Percentiles rank a stretch among this genome's conserved stretches.
Evolutionary conservation across 2,329 filamentous ascomycete genomes (phyloP).

Genomic region (Thermothelomyces thermophilus): DNA sequence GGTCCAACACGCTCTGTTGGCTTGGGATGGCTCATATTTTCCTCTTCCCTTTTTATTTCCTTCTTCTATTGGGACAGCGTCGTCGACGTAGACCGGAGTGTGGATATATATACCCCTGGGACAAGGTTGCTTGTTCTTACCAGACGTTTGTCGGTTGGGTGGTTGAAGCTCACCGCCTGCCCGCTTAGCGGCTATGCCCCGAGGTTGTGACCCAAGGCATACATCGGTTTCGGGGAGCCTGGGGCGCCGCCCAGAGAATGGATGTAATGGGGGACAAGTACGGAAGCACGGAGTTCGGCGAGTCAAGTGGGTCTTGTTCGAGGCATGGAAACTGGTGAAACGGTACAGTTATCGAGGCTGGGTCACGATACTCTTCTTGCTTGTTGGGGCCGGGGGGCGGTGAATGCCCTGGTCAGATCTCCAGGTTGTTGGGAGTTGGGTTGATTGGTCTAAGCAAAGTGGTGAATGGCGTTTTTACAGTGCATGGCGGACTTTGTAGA

Average conservation of each 20-base stretch:
- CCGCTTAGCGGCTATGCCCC: no score
- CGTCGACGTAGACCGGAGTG: neutral
- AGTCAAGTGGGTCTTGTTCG: neutral
- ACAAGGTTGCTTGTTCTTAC: neutral
- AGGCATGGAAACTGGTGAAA: neutral
- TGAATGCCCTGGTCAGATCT: neutral
- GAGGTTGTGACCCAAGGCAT: no score
- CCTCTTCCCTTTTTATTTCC: neutral
- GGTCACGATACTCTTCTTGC: neutral
- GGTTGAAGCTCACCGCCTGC: no score
- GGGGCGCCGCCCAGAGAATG: no score
- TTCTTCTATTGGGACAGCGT: neutral
- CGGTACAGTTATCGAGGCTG: neutral
- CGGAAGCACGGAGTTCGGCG: neutral
- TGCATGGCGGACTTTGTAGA: neutral
- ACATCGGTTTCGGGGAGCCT: no score
- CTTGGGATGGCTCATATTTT: no score
- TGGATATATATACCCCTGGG: conserved; percentile 3
- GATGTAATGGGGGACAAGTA: neutral
- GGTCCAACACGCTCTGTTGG: neutral
- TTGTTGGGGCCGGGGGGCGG: neutral
- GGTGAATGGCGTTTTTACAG: conserved; percentile 1
- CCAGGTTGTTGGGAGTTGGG: neutral
- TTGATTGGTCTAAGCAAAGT: neutral
- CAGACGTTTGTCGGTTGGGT: neutral